These are phyloP conservation scores for Oryza punctata DNA, from an alignment of 176 grass and related monocot genomes.

Conservation along the genomic window DNA sequence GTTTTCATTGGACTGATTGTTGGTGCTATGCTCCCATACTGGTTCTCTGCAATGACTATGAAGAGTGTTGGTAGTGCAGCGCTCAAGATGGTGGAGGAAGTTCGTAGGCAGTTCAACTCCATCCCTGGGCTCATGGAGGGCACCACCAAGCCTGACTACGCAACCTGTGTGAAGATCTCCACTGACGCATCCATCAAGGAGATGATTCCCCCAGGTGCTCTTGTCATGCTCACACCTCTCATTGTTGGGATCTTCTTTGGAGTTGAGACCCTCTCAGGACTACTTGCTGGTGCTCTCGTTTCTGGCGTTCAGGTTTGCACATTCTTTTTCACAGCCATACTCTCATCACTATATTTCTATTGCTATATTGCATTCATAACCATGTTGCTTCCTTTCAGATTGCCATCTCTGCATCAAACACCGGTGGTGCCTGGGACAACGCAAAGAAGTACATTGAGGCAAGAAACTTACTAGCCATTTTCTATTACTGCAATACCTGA, in stretches of 20 bases:
- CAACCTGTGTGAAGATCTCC: conserved; percentile 92
- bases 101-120: conserved; percentile 81
- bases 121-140: conserved; percentile 93
- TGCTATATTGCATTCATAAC: neutral
- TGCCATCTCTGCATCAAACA: conserved; percentile 97
- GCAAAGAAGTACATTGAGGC: conserved; percentile 98
- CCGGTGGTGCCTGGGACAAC: conserved; percentile 93
- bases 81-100: conserved; percentile 95
- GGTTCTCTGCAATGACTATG: conserved; percentile 99
- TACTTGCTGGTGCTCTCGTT: conserved; percentile 89
- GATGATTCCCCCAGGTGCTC: conserved; percentile 90
- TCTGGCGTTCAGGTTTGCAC: conserved; percentile 83
- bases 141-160: conserved; percentile 82
- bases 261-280: conserved; percentile 87
- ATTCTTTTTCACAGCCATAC: neutral
- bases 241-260: conserved; percentile 84
- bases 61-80: conserved; percentile 93
- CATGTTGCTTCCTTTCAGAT: conserved; percentile 46
- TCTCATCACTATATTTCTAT: neutral
- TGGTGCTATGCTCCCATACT: conserved; percentile 91
- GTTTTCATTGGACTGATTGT: conserved; percentile 90
- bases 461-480: conserved; percentile 10
- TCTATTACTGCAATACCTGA: neutral
- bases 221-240: conserved; percentile 91
- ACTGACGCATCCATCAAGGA: conserved; percentile 95